A percentile compares a stretch with the other conserved stretches of the same genome.
Evolutionary conservation across 345 rosid genomes (phyloP).

Genomic region (Cardiospermum halicacabum): DNA sequence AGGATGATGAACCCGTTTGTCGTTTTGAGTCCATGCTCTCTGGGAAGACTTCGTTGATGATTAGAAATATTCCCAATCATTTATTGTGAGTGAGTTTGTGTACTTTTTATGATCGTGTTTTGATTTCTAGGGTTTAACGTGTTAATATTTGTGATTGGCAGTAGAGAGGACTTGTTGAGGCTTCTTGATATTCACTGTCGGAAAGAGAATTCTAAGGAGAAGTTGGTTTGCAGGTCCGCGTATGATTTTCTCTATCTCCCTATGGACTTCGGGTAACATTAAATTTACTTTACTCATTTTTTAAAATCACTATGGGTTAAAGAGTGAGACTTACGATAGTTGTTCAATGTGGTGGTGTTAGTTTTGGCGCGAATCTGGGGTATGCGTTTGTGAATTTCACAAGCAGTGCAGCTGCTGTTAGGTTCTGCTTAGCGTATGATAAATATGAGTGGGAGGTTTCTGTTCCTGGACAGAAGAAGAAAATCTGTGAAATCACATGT

Average conservation of each 20-base stretch:
- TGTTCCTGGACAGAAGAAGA: slow-evolving; percentile 7
- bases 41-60: slow-evolving; percentile 39
- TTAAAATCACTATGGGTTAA: too few species aligned
- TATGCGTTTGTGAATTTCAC: slow-evolving; percentile 64
- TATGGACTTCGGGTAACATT: slow-evolving; percentile 44
- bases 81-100: slow-evolving; percentile 32
- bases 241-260: slow-evolving; percentile 57
- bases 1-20: background rate
- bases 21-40: background rate
- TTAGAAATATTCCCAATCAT: slow-evolving; percentile 42
- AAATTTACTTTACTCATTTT: background rate
- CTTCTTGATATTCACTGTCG: slow-evolving; percentile 38
- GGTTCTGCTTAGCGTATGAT: slow-evolving; percentile 21
- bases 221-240: slow-evolving; percentile 15
- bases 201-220: slow-evolving; percentile 16
- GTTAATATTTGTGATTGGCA: slow-evolving; percentile 13
- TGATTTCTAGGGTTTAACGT: background rate
- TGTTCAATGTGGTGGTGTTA: background rate
- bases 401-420: slow-evolving; percentile 21
- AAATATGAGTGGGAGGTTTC: slow-evolving; percentile 22
- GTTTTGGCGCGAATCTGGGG: slow-evolving; percentile 37
- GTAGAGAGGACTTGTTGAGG: slow-evolving; percentile 29
- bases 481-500: slow-evolving; percentile 25
- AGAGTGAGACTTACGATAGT: too few species aligned
- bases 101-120: background rate